These are phyloP conservation scores for Sphaerulina musiva DNA, from an alignment of 2,329 filamentous ascomycete genomes.

Conservation along the genomic window DNA sequence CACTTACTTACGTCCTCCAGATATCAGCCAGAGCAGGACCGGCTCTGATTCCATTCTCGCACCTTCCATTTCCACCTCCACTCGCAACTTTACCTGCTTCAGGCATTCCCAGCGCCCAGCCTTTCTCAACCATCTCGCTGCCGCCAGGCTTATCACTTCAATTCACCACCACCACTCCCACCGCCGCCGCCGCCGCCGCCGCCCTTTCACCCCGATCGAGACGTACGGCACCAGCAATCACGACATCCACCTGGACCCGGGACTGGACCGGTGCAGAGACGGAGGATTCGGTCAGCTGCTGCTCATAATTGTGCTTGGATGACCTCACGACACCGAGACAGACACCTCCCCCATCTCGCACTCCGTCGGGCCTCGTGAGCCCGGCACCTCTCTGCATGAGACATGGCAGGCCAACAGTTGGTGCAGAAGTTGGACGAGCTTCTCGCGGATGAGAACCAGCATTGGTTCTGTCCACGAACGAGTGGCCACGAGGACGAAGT, in stretches of 20 bases:
- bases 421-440: conserved; percentile 22
- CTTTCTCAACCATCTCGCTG: too few relatives aligned
- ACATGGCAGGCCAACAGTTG: conserved; percentile 16
- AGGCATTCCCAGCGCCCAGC: too few relatives aligned
- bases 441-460: conserved; percentile 32
- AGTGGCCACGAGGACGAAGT: conserved; percentile 31
- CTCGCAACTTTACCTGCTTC: too few relatives aligned
- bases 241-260: background rate
- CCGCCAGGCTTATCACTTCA: too few relatives aligned
- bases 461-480: conserved; percentile 46
- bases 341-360: too few relatives aligned
- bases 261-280: background rate
- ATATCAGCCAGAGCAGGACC: too few relatives aligned
- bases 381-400: background rate
- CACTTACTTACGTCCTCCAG: too few relatives aligned
- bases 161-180: background rate
- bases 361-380: background rate
- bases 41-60: too few relatives aligned
- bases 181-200: background rate
- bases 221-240: background rate
- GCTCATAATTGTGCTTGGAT: too few relatives aligned
- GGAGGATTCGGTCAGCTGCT: too few relatives aligned
- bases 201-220: background rate
- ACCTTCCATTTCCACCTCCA: too few relatives aligned
- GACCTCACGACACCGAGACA: too few relatives aligned